A percentile compares a stretch with the other conserved stretches of the same genome.
Conservation (phyloP, 78 protist species). For the Cavenderia fasciculata region DNA sequence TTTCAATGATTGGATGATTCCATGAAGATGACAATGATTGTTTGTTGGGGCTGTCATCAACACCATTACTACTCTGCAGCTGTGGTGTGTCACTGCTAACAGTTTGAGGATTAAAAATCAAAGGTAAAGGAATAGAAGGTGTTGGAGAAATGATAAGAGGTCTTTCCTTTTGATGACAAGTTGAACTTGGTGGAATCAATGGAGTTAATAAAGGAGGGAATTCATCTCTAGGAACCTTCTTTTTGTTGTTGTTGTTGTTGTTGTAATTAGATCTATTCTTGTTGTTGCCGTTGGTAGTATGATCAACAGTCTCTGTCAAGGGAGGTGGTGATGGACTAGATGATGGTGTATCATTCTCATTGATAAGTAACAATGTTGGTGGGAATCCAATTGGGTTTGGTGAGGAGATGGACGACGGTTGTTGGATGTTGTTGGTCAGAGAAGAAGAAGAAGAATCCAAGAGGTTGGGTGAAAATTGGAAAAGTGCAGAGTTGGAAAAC, state of each 20-base stretch:
- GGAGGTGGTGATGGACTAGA: background rate
- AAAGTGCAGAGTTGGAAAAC: conserved; percentile 6
- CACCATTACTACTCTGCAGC: no score
- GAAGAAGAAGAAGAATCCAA: background rate
- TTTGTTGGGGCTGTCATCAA: no score
- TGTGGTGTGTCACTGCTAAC: no score
- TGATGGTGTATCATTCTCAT: background rate
- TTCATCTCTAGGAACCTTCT: background rate
- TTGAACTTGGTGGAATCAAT: background rate
- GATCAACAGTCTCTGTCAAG: background rate
- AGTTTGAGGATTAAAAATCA: no score
- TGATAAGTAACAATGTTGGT: background rate
- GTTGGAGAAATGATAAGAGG: background rate
- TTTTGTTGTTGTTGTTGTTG: background rate
- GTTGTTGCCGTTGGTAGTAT: background rate
- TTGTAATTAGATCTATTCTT: background rate
- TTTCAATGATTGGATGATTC: no score
- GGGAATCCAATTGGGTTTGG: no score
- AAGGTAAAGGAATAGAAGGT: background rate
- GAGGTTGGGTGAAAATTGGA: conserved; percentile 5
- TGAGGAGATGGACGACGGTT: background rate
- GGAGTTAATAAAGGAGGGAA: conserved; percentile 10
- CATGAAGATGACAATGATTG: no score
- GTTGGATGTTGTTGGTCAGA: background rate
- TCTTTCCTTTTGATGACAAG: background rate